Evolutionary conservation across 148 eudicot genomes (phyloP).

Genomic region (Arctostaphylos glauca): DNA sequence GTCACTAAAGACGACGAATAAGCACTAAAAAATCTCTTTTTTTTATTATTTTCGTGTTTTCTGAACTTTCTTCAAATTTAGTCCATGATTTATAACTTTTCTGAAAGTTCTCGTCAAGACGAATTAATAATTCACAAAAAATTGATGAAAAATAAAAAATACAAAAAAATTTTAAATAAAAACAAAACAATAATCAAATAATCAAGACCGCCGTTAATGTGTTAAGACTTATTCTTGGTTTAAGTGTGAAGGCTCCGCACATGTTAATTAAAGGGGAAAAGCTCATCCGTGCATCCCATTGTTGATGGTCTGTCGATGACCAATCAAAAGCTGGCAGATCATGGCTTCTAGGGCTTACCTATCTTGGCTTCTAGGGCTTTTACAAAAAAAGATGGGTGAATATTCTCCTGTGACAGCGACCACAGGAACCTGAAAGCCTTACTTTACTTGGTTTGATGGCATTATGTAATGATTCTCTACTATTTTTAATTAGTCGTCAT

Average conservation of each 20-base stretch:
- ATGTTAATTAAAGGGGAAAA: neutral
- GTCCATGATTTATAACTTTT: too few species aligned
- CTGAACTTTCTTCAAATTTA: too few species aligned
- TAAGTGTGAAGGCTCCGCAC: neutral
- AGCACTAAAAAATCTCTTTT: too few species aligned
- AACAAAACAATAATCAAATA: too few species aligned
- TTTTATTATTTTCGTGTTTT: too few species aligned
- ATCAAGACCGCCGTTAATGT: too few species aligned
- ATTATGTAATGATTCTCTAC: slow-evolving; percentile 8
- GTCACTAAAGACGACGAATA: too few species aligned
- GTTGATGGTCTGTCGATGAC: slow-evolving; percentile 32
- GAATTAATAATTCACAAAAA: too few species aligned
- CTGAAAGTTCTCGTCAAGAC: too few species aligned
- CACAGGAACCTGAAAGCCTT: slow-evolving; percentile 27
- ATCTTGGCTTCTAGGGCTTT: slow-evolving; percentile 34
- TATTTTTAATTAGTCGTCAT: slow-evolving; percentile 24
- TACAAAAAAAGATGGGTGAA: slow-evolving; percentile 20
- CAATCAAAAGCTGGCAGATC: slow-evolving; percentile 48
- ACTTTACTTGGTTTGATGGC: slow-evolving; percentile 22
- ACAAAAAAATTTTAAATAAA: too few species aligned
- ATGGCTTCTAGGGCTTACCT: slow-evolving; percentile 27
- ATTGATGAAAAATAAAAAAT: too few species aligned
- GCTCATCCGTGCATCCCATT: slow-evolving; percentile 57
- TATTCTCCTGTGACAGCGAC: slow-evolving; percentile 51
- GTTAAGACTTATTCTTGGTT: slow-evolving; percentile 18